Base-by-base conservation (phyloP, 495 filamentous ascomycete genomes). In the Apiosordaria backusii region DNA sequence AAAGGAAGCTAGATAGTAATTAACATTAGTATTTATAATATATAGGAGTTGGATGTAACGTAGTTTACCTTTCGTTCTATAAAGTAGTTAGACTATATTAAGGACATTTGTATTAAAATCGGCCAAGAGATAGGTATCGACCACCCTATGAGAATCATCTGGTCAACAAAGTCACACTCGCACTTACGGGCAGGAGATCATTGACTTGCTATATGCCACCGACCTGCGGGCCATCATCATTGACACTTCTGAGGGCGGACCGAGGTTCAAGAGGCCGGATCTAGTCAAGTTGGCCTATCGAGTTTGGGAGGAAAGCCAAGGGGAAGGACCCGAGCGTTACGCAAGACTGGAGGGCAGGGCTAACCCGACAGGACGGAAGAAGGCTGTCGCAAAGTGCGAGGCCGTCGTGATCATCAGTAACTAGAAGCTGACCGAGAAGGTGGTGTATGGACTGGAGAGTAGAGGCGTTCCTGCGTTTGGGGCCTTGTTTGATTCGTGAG, bases 391-490 rank as follows among this genome's bases (percentile, higher is more conserved):
- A 9, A 35, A 68, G 62, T 72, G 87, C 7, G 90, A 92, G 78
- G 90, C 89, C 24, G 88, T 91, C 50, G 87, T 91, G 74, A 82
- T 92, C 61, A 91, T 94, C 72, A 87, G 85, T 64, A 95, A 95
- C 76, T 88, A 88, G 65, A 84, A 79, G 65, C 78, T 92, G 60
- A 93, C 90, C 54, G 79, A 81, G 71, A 86, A 86, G 75, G 83
- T 93, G 45, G 89, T 93, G 5, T 91, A 88, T 77, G 89, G 87
- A 22, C 80, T 95, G 70, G 89, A 92, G 72, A 83, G 79, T 9
- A 80, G 87, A 60, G 89, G 89, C 0, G 77, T 92, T 25, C 85
- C 88, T 15, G 88, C 90, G 4, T 93, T 87, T 77, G 91, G 90
- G 27, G 87, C 91, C 5, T 90, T 95, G 67, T 93, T 91, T 75